A percentile compares a stretch with the other conserved stretches of the same genome.
Conservation (phyloP, 208 protist species). For the Acanthamoeba triangularis region DNA sequence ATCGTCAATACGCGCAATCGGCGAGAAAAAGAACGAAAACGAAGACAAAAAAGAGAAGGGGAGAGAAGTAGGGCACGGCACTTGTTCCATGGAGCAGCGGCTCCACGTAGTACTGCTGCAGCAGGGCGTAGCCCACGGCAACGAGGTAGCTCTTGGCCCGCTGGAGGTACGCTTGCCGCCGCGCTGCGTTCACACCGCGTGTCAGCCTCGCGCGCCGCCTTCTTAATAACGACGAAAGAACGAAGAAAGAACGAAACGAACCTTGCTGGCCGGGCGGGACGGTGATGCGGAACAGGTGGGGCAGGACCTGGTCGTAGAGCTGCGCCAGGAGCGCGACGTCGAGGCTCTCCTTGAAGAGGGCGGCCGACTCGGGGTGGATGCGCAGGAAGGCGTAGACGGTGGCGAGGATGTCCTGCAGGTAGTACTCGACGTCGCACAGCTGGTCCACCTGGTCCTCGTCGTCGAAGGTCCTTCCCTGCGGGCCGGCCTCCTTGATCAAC, state of each 20-base stretch:
- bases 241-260: not conserved
- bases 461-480: not conserved
- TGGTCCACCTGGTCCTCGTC: conserved; percentile 50
- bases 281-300: conserved; percentile 1
- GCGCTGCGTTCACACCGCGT: not conserved
- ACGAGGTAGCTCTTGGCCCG: conserved; percentile 48
- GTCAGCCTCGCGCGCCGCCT: not conserved
- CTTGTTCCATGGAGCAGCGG: not conserved
- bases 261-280: not conserved
- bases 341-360: conserved; percentile 18
- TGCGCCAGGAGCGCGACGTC: not conserved
- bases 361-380: conserved; percentile 35
- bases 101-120: conserved; percentile 61
- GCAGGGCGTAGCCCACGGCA: conserved; percentile 2
- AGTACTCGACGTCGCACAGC: conserved; percentile 71
- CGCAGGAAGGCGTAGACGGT: conserved; percentile 65
- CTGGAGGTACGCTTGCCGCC: not conserved
- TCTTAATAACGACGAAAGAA: not conserved
- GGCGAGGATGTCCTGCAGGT: conserved; percentile 76
- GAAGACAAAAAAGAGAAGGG: no score
- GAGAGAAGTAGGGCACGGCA: not conserved
- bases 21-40: not conserved
- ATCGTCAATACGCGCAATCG: not conserved
- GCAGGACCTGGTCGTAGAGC: conserved; percentile 72
- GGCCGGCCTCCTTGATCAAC: conserved; percentile 40